These are phyloP conservation scores for Brasenia schreberi DNA, from an alignment of 164 flowering plant genomes.

Conservation along the genomic window DNA sequence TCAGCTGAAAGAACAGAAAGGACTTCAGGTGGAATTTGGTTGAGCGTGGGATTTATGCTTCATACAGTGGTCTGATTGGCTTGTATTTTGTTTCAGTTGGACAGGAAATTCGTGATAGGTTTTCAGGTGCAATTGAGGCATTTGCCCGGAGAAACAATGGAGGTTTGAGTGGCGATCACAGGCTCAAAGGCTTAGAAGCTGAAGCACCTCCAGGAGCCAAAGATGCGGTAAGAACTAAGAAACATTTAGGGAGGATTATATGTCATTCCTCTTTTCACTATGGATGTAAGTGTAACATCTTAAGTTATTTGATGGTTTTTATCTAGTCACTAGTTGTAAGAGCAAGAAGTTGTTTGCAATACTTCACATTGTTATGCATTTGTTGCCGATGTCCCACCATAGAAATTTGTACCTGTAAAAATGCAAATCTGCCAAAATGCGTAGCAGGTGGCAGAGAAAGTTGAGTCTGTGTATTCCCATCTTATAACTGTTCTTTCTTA, in stretches of 20 bases:
- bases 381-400: too few species aligned
- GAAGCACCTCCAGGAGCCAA: conserved; percentile 8
- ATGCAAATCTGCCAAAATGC: too few species aligned
- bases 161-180: conserved; percentile 27
- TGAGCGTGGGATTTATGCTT: background rate
- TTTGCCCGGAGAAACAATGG: conserved; percentile 34
- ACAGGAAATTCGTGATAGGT: conserved; percentile 36
- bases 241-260: background rate
- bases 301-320: too few species aligned
- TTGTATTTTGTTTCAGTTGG: conserved; percentile 22
- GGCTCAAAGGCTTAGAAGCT: conserved; percentile 19
- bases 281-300: too few species aligned
- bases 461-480: too few species aligned
- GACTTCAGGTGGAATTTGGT: conserved; percentile 14
- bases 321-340: too few species aligned
- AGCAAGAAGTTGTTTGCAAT: too few species aligned
- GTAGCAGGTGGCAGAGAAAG: too few species aligned
- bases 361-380: too few species aligned
- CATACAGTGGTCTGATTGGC: background rate
- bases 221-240: conserved; percentile 10
- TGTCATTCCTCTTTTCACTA: background rate
- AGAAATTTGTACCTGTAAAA: too few species aligned
- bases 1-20: conserved; percentile 23
- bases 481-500: too few species aligned
- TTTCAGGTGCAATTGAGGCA: conserved; percentile 42